phyloP scores from a whole-genome alignment of 768 basidiomycete genomes.

The Rhodotorula taiwanensis region DNA sequence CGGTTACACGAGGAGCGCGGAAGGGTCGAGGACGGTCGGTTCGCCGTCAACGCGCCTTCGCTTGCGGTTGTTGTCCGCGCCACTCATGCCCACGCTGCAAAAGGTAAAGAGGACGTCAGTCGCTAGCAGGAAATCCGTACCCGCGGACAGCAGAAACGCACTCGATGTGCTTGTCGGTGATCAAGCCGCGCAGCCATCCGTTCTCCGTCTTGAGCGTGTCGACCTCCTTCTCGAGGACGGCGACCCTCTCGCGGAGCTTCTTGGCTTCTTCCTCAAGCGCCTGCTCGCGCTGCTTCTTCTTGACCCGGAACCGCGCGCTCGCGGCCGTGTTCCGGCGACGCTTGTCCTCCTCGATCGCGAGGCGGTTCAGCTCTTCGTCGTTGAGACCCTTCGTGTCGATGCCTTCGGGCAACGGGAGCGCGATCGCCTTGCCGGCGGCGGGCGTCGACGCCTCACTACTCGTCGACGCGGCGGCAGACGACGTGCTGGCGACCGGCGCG shows the following conservation, averaged over 20 bases:
- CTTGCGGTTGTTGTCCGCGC: conserved; percentile 1
- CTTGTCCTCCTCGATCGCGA: conserved; percentile 73
- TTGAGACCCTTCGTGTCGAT: conserved; percentile 19
- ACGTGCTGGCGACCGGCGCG: conserved; percentile 17
- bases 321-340: conserved; percentile 89
- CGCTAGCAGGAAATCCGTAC: background rate
- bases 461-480: background rate
- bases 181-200: conserved; percentile 82
- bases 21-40: background rate
- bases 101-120: background rate
- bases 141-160: conserved; percentile 50
- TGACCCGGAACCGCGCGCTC: conserved; percentile 71
- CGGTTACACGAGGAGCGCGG: conserved; percentile 20
- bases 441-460: no score
- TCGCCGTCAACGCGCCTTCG: background rate
- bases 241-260: conserved; percentile 71
- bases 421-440: no score
- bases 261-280: conserved; percentile 78
- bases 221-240: conserved; percentile 81
- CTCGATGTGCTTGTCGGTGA: conserved; percentile 51
- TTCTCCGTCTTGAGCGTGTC: conserved; percentile 82
- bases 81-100: conserved; percentile 1
- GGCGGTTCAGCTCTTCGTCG: conserved; percentile 34
- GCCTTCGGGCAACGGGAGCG: conserved; percentile 17
- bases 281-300: conserved; percentile 92